Evolutionary conservation across 805 yeast species (phyloP), one percentile per base, ranked within the genome.

Genomic region (Ogataea nonfermentans): DNA sequence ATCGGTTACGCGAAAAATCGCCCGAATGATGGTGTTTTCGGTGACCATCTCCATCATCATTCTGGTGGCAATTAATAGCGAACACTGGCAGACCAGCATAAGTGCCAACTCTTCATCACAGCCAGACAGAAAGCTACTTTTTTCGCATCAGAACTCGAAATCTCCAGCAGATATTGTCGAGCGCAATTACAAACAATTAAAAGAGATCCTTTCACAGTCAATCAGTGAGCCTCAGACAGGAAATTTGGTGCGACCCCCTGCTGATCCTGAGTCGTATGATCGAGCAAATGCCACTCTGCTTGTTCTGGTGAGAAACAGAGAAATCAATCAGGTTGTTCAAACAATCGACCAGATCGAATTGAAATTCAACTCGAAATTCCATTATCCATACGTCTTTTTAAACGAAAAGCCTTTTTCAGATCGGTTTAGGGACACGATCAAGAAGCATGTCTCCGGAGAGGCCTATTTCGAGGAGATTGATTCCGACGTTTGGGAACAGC

Each of bases 321-420:
- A 87, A 52, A 55, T 73, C 13, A 49, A 49, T 0, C 69, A 61
- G 1, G 67, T 86, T 8, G 52, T 75, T 1, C 47, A 51, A 9
- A 74, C 95, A 1, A 77, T 88, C 45, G 56, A 55, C 40, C 76
- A 73, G 46, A 73, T 88, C 25, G 95, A 87, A 55, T 57, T 57
- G 17, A 70, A 65, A 2, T 87, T 86, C 66, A 87, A 87, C 56
- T 46, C 61, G 17, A 83, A 84, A 52, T 87, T 80, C 60, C 71
- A 74, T 34, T 87, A 87, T 56, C 95, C 95, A 0, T 87, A 87
- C 65, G 85, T 86, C 2, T 83, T 87, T 43, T 56, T 87, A 27
- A 87, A 86, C 55, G 95, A 88, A 53, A 67, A 65, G 39, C 79
- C 79, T 4, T 87, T 87, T 56, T 62, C 76, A 1, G 73, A 76